A percentile compares a stretch with the other conserved stretches of the same genome.
Evolutionary conservation across 352 stramenopile species (phyloP).

Genomic region (Phytophthora constricta): DNA sequence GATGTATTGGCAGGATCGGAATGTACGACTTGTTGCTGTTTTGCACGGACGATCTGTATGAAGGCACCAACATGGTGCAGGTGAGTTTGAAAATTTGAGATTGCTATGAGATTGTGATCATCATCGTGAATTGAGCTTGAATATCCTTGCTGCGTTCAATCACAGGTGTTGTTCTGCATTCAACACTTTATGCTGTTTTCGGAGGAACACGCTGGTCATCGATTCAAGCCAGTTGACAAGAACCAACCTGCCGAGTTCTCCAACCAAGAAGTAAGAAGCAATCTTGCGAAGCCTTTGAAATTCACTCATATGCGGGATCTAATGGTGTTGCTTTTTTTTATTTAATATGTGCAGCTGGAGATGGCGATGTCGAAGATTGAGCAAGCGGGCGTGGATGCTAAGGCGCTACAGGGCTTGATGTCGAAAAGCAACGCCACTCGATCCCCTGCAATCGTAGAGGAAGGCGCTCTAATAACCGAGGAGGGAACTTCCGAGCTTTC

Average conservation of each 20-base stretch:
- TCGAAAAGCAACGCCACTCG: conserved; percentile 12
- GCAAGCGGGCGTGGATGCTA: conserved; percentile 58
- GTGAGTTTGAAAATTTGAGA: conserved; percentile 12
- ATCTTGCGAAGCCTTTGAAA: not conserved
- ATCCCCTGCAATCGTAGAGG: conserved; percentile 5
- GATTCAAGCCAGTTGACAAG: conserved; percentile 51
- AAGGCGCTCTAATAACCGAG: conserved; percentile 15
- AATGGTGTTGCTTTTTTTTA: not conserved
- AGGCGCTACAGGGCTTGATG: conserved; percentile 50
- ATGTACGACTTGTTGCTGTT: conserved; percentile 87
- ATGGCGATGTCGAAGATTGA: conserved; percentile 78
- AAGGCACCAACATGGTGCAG: conserved; percentile 88
- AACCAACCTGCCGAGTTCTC: conserved; percentile 58
- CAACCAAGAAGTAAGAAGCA: conserved; percentile 60
- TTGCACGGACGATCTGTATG: conserved; percentile 85
- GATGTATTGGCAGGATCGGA: conserved; percentile 50
- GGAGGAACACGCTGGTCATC: conserved; percentile 46
- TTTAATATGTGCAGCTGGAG: conserved; percentile 45
- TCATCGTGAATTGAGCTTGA: not conserved
- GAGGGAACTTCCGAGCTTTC: conserved; percentile 6
- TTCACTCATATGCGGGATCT: not conserved
- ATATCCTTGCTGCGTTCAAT: not conserved
- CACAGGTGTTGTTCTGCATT: conserved; percentile 69
- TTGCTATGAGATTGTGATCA: not conserved
- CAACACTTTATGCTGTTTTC: conserved; percentile 83